phyloP scores from a whole-genome alignment of 1,139 yeast genomes.

The Geotrichum bryndzae region DNA sequence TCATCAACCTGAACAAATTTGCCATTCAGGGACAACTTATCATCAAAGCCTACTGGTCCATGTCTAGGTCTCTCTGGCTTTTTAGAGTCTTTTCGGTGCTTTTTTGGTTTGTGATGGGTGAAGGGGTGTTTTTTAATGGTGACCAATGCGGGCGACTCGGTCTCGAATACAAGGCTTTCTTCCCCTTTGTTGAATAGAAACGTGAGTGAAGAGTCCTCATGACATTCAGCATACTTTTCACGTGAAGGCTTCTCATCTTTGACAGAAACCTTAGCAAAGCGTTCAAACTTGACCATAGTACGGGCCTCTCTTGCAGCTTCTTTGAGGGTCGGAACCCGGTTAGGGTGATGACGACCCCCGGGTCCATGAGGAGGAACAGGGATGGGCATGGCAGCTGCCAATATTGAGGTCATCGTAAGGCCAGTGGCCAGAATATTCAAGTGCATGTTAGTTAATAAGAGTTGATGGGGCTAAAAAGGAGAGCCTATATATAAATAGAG shows the following conservation, averaged over 20 bases:
- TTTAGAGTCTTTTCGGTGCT: neutral
- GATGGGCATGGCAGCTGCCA: neutral
- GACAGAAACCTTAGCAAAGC: slow-evolving; percentile 29
- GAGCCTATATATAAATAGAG: neutral
- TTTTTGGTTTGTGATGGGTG: slow-evolving; percentile 29
- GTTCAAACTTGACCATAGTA: slow-evolving; percentile 50
- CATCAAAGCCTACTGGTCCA: slow-evolving; percentile 28
- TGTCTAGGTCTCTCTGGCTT: neutral
- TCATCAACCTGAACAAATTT: slow-evolving; percentile 38
- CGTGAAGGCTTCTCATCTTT: slow-evolving; percentile 29
- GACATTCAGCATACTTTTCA: slow-evolving; percentile 72
- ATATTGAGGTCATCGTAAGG: neutral
- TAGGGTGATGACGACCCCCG: neutral
- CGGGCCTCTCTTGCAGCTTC: slow-evolving; percentile 58
- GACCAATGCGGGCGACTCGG: slow-evolving; percentile 52
- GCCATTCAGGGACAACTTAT: slow-evolving; percentile 58
- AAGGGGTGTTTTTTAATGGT: slow-evolving; percentile 56
- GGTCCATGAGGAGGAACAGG: neutral
- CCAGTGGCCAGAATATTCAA: neutral
- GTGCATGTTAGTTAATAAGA: neutral
- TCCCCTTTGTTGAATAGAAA: slow-evolving; percentile 62
- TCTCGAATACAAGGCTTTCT: slow-evolving; percentile 49
- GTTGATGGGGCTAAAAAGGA: neutral
- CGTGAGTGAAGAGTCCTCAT: slow-evolving; percentile 60
- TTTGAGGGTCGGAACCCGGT: slow-evolving; percentile 27